Evolutionary conservation across 805 yeast species (phyloP).

Genomic region (Barnettozyma populi): DNA sequence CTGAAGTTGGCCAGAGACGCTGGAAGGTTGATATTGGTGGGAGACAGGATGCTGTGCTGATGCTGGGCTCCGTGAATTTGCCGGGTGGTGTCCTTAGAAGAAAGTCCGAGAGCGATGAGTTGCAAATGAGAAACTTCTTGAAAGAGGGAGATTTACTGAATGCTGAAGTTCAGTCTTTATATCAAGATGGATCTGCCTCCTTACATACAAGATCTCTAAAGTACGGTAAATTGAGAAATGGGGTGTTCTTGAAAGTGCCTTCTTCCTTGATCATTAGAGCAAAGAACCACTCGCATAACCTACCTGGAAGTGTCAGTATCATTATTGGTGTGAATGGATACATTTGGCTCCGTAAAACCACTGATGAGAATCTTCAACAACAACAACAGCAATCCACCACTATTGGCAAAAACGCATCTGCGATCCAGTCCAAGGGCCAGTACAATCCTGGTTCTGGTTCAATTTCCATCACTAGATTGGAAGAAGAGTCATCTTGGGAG

Average conservation of each 20-base stretch:
- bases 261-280: conserved; percentile 77
- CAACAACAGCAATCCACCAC: conserved; percentile 26
- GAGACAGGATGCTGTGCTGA: conserved; percentile 84
- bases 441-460: conserved; percentile 56
- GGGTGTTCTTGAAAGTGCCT: conserved; percentile 76
- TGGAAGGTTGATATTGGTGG: conserved; percentile 98
- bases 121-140: conserved; percentile 89
- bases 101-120: conserved; percentile 90
- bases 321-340: conserved; percentile 94
- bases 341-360: conserved; percentile 82
- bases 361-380: conserved; percentile 27
- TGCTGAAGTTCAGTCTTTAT: conserved; percentile 91
- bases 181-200: conserved; percentile 86
- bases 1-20: conserved; percentile 88
- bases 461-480: conserved; percentile 75
- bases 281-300: conserved; percentile 76
- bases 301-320: conserved; percentile 92
- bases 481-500: conserved; percentile 92
- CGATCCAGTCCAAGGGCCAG: conserved; percentile 22
- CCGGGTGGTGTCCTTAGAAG: conserved; percentile 97
- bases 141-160: conserved; percentile 95
- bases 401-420: conserved; percentile 31
- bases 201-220: conserved; percentile 92
- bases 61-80: conserved; percentile 91
- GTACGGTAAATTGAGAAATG: conserved; percentile 93